Evolutionary conservation across 148 eudicot genomes (phyloP).

Genomic region (Rhododendron williamsianum): DNA sequence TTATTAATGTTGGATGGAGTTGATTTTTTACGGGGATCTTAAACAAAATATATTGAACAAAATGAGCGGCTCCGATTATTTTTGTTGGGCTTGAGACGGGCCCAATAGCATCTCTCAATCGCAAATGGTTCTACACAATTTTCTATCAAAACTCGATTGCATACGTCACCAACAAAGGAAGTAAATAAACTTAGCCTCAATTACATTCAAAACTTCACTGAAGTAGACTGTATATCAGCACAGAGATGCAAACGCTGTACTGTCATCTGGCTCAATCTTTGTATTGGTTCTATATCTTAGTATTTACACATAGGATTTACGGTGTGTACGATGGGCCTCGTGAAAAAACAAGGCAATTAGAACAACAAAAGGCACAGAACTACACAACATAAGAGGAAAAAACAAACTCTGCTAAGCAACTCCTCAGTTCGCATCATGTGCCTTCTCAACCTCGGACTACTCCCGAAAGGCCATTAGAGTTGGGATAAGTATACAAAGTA

Average conservation of each 20-base stretch:
- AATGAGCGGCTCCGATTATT: too few relatives aligned
- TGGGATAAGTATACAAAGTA: conserved; percentile 30
- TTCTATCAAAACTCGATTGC: not conserved
- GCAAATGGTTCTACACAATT: too few relatives aligned
- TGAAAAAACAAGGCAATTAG: too few relatives aligned
- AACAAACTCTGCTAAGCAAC: conserved; percentile 55
- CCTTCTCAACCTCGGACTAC: conserved; percentile 43
- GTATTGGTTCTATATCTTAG: not conserved
- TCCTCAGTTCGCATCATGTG: conserved; percentile 46
- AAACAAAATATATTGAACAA: too few relatives aligned
- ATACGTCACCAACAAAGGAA: not conserved
- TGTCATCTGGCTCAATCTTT: conserved; percentile 5
- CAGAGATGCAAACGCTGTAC: conserved; percentile 8
- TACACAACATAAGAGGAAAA: conserved; percentile 42
- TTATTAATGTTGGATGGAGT: too few relatives aligned
- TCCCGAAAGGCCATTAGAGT: conserved; percentile 34
- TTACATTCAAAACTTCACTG: not conserved
- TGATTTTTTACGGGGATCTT: too few relatives aligned
- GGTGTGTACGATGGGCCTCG: conserved; percentile 7
- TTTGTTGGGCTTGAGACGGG: too few relatives aligned
- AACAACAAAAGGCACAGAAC: too few relatives aligned
- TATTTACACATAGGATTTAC: conserved; percentile 5
- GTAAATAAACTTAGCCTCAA: not conserved
- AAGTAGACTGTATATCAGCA: conserved; percentile 6
- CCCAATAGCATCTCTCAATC: too few relatives aligned